These are phyloP conservation scores for Yamadazyma tumulicola DNA, from an alignment of 805 yeast species.

Conservation along the genomic window DNA sequence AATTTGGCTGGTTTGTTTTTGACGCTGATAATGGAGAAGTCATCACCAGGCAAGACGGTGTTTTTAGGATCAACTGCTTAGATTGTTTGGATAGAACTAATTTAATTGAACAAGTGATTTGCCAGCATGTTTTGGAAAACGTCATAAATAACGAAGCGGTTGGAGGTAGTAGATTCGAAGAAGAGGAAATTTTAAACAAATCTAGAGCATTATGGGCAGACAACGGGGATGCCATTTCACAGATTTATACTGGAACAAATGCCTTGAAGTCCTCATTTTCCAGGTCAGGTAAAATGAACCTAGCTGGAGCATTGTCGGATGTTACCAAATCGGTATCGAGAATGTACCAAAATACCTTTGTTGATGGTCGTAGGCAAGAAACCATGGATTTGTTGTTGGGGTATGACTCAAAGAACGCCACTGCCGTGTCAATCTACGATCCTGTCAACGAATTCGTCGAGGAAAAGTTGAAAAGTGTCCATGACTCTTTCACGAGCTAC, in stretches of 20 bases:
- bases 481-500: conserved; percentile 55
- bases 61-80: conserved; percentile 88
- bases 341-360: conserved; percentile 92
- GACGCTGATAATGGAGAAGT: conserved; percentile 54
- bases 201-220: conserved; percentile 82
- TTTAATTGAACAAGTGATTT: conserved; percentile 79
- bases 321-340: conserved; percentile 94
- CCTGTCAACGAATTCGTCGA: conserved; percentile 86
- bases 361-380: conserved; percentile 86
- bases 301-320: conserved; percentile 96
- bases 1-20: conserved; percentile 79
- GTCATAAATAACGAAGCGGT: conserved; percentile 23
- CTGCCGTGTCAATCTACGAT: conserved; percentile 72
- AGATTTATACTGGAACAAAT: conserved; percentile 57
- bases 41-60: conserved; percentile 79
- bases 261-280: conserved; percentile 85
- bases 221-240: conserved; percentile 64
- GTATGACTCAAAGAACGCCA: conserved; percentile 61
- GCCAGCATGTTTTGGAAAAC: conserved; percentile 61
- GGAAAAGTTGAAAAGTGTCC: conserved; percentile 49
- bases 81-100: conserved; percentile 94
- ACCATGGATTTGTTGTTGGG: conserved; percentile 87
- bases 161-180: conserved; percentile 20
- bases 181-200: conserved; percentile 57
- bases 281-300: conserved; percentile 91